These are phyloP conservation scores for Aspergillus affinis DNA, from an alignment of 495 filamentous ascomycete genomes.

Conservation along the genomic window DNA sequence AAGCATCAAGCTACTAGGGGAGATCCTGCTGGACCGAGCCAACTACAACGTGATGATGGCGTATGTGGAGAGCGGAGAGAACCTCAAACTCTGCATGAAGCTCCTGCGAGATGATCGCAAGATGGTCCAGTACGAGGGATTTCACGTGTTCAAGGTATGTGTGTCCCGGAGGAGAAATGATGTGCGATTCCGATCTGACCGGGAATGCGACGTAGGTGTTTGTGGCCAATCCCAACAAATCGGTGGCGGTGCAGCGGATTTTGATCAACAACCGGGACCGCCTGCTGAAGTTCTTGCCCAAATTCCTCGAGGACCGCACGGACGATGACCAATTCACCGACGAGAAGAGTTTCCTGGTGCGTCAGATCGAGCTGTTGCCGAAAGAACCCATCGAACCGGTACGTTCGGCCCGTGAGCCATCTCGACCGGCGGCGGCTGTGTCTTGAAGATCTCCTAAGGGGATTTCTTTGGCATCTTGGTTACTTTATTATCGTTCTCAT, in stretches of 20 bases:
- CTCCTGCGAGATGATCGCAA: conserved; percentile 88
- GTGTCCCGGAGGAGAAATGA: neutral
- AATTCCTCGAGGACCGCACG: conserved; percentile 90
- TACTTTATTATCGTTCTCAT: conserved; percentile 5
- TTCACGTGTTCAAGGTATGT: conserved; percentile 94
- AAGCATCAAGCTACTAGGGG: conserved; percentile 94
- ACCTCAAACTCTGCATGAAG: conserved; percentile 98
- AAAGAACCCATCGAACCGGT: conserved; percentile 58
- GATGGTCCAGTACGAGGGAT: conserved; percentile 99
- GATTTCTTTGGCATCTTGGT: conserved; percentile 10
- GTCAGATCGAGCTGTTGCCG: conserved; percentile 83
- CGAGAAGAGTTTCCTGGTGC: conserved; percentile 93
- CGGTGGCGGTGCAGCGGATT: conserved; percentile 88
- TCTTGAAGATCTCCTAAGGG: conserved; percentile 16
- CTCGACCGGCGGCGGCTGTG: conserved; percentile 36
- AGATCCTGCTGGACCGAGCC: conserved; percentile 88
- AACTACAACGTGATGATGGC: conserved; percentile 98
- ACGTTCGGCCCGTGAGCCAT: conserved; percentile 31
- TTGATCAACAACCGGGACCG: conserved; percentile 93
- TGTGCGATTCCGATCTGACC: conserved; percentile 20
- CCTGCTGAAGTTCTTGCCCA: conserved; percentile 80
- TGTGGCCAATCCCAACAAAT: conserved; percentile 96
- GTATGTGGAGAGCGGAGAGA: conserved; percentile 92
- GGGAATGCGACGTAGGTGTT: conserved; percentile 64
- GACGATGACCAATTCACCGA: conserved; percentile 99